These are phyloP conservation scores for Alternaria solani DNA, from an alignment of 2,329 filamentous ascomycete genomes.

Conservation along the genomic window DNA sequence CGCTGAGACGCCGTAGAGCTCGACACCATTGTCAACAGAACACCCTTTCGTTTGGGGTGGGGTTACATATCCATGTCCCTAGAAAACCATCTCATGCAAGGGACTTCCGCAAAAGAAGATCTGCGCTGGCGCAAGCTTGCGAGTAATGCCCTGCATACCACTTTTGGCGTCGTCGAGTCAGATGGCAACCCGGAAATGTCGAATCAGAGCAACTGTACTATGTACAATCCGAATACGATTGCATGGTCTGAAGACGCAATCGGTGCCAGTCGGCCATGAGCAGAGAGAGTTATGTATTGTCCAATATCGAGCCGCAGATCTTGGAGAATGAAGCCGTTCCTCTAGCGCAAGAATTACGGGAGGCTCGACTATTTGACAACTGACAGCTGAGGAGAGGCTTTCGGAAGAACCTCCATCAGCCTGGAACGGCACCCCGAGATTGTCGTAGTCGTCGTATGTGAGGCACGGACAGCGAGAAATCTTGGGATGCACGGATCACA, in stretches of 20 bases:
- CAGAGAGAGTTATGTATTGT: background rate
- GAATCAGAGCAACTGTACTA: background rate
- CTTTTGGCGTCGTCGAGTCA: background rate
- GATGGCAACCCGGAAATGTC: background rate
- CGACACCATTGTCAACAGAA: constrained; percentile 2
- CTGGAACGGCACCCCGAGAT: background rate
- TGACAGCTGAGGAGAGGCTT: constrained; percentile 2
- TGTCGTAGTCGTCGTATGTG: background rate
- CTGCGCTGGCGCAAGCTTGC: background rate
- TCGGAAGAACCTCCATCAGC: background rate
- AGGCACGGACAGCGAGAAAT: constrained; percentile 1
- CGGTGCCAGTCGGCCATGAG: background rate
- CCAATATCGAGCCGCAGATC: background rate
- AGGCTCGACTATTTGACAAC: constrained; percentile 9
- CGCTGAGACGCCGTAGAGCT: constrained; percentile 6
- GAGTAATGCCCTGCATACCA: background rate
- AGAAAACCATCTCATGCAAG: background rate
- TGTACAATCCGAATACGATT: constrained; percentile 8
- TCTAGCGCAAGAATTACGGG: constrained; percentile 8
- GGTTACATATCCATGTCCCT: constrained; percentile 3
- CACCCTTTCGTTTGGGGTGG: constrained; percentile 3
- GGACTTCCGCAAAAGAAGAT: background rate
- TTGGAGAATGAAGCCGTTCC: constrained; percentile 2
- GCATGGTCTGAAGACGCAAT: background rate
- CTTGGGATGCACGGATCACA: constrained; percentile 2